Base-by-base conservation (phyloP, 441 rosid species). In the Bruguiera hainesii region DNA sequence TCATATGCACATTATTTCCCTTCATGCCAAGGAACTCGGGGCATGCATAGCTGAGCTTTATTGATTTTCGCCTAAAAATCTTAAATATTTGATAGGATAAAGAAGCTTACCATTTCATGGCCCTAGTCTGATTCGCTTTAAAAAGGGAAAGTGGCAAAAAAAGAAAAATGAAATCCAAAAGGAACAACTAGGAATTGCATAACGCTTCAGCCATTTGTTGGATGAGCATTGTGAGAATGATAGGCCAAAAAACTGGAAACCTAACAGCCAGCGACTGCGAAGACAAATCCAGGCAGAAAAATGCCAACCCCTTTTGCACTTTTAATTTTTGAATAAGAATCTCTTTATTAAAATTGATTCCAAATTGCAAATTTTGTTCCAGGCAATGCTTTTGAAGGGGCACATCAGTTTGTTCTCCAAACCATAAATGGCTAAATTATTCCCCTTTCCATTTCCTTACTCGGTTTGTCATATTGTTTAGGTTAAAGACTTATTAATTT, bases 201-300 rank as follows among this genome's bases (percentile, higher is more conserved):
- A 23, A 23, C 35, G 60, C 1, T 29, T 26, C 5, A 16, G 23
- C 2, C 0, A 1, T 50, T 7, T 37, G 28, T 46, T 13, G 49
- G 28, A 59, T 20, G 28, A 28, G 19, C 20, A 57, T 28, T 56
- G 56, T n/a, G 7, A 20, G 50, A 48, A 65, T 21, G 10, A 63
- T 15, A 28, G 20, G 19, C 61, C 35, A 66, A 56, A 65, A 52
- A 60, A 65, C 30, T 21, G 46, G 46, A 66, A 66, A 21, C 37
- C 51, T 35, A 35, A 65, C 26, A 18, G 42, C 29, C n/a, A 13
- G 20, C 60, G 64, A 56, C 60, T 67, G 64, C 46, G 16, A 46
- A 29, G 56, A 25, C 51, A 15, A 66, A 5, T 26, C 19, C 20
- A 51, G 70, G 46, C 63, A 57, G 49, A 57, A 46, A 57, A 3